phyloP scores from a whole-genome alignment of 192 early-diverging fungal species.

The Gigaspora rosea region DNA sequence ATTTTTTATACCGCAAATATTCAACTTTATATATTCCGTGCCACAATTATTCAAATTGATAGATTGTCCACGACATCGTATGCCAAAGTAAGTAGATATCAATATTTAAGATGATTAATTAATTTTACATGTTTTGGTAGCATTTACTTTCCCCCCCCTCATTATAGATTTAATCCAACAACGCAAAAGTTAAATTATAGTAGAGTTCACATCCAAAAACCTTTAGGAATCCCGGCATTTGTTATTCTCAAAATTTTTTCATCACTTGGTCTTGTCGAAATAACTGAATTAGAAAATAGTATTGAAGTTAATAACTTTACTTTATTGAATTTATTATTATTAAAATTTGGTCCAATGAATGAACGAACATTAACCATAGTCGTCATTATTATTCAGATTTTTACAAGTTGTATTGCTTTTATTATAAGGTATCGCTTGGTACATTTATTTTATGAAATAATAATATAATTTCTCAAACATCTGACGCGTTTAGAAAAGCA shows the following conservation, averaged over 20 bases:
- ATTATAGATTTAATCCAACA: conserved; percentile 19
- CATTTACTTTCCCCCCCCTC: conserved; percentile 33
- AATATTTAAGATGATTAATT: conserved; percentile 34
- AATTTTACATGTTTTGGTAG: conserved; percentile 13
- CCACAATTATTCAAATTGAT: conserved; percentile 95
- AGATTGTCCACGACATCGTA: conserved; percentile 92
- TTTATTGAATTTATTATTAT: conserved; percentile 86
- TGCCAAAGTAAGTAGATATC: conserved; percentile 67
- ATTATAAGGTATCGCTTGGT: conserved; percentile 81
- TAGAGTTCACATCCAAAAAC: conserved; percentile 5
- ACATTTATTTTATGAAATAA: conserved; percentile 73
- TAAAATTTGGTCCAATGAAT: conserved; percentile 70
- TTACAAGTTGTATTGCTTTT: conserved; percentile 73
- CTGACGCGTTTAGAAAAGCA: too few relatives aligned
- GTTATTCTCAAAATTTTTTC: conserved; percentile 31
- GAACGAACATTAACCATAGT: conserved; percentile 64
- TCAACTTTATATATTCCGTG: conserved; percentile 95
- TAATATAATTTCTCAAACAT: not conserved
- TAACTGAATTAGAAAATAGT: conserved; percentile 34
- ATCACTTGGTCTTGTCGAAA: conserved; percentile 17
- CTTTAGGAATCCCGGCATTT: not conserved
- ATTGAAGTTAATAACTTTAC: conserved; percentile 88
- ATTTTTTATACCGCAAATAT: conserved; percentile 94
- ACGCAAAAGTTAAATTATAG: conserved; percentile 26
- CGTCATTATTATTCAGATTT: conserved; percentile 68